Evolutionary conservation across 805 yeast genomes (phyloP), one percentile per base, ranked within the genome.

Genomic region (Jamesozyma jinghongensis): DNA sequence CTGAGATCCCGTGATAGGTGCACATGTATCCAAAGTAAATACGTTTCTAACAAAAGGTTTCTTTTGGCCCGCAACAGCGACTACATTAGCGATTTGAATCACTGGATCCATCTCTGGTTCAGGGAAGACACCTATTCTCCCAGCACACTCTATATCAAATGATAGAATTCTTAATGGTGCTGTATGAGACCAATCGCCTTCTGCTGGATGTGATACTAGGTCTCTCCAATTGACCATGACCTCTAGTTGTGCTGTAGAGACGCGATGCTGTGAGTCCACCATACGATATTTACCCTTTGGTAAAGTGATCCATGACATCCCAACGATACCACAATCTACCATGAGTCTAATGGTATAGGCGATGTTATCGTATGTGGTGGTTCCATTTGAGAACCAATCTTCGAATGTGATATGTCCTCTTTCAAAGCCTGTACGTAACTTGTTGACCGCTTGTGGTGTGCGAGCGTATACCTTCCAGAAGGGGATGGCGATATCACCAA

Each of bases 71-170:
- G 81, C 79, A 38, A 76, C 69, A 53, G 85, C 81, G 2, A 90
- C 94, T 22, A 92, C 96, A 56, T 86, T 90, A 5, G 98, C 98
- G 47, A 92, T 94, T 63, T 94, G 98, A 56, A 92, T 92, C 8
- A 92, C 95, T 0, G 96, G 83, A 66, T 92, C 99, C 36, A 77
- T 73, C 46, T 83, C 83, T 1, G 99, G 81, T 56, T 92, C 98
- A 1, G 99, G 98, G 61, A 92, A 92, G 11, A 92, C 74, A 40
- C 98, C 98, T 49, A 85, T 83, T 63, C 99, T 77, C 34, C 98
- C 98, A 3, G 98, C 92, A 73, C 99, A 92, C 63, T 92, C 99
- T 46, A 92, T 92, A 70, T 92, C 99, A 61, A 92, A 90, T 10
- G 97, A 87, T 50, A 92, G 68, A 37, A 92, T 79, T 54, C 99